These are phyloP conservation scores for Cyberlindnera galapagoensis DNA, from an alignment of 805 yeast genomes.

Conservation along the genomic window DNA sequence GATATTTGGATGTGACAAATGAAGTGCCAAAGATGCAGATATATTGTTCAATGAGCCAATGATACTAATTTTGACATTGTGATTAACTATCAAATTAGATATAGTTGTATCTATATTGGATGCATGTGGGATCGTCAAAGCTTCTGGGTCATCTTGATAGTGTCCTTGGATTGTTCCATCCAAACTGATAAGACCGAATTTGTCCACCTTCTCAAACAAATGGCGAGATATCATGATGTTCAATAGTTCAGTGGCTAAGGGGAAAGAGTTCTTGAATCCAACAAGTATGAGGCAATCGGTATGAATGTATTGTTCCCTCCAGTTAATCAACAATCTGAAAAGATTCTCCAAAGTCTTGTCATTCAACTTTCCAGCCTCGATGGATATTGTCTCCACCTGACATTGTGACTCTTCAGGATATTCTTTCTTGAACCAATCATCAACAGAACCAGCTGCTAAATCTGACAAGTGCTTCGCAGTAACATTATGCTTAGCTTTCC, in stretches of 20 bases:
- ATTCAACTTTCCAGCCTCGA: slow-evolving; percentile 29
- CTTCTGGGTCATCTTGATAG: slow-evolving; percentile 29
- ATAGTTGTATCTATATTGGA: slow-evolving; percentile 2
- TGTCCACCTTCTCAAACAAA: slow-evolving; percentile 11
- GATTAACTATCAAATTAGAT: slow-evolving; percentile 1
- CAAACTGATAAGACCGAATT: slow-evolving; percentile 27
- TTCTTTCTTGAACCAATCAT: slow-evolving; percentile 16
- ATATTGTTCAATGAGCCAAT: slow-evolving; percentile 47
- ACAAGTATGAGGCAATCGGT: slow-evolving; percentile 44
- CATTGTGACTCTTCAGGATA: slow-evolving; percentile 1
- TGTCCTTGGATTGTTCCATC: slow-evolving; percentile 35
- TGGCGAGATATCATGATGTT: slow-evolving; percentile 34
- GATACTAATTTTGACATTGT: slow-evolving; percentile 7
- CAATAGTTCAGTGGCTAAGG: slow-evolving; percentile 41
- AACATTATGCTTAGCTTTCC: slow-evolving; percentile 15
- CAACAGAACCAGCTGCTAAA: slow-evolving; percentile 25
- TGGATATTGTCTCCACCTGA: slow-evolving; percentile 25
- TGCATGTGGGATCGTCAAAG: slow-evolving; percentile 1
- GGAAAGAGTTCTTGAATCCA: slow-evolving; percentile 49
- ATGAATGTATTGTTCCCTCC: slow-evolving; percentile 40
- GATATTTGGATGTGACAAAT: slow-evolving; percentile 50
- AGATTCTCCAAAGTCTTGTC: slow-evolving; percentile 33
- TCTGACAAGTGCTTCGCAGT: slow-evolving; percentile 19
- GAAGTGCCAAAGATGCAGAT: slow-evolving; percentile 46
- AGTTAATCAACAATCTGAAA: slow-evolving; percentile 39